Evolutionary conservation across 2,329 filamentous ascomycete species (phyloP).

Genomic region (Xylariaceae sp.): DNA sequence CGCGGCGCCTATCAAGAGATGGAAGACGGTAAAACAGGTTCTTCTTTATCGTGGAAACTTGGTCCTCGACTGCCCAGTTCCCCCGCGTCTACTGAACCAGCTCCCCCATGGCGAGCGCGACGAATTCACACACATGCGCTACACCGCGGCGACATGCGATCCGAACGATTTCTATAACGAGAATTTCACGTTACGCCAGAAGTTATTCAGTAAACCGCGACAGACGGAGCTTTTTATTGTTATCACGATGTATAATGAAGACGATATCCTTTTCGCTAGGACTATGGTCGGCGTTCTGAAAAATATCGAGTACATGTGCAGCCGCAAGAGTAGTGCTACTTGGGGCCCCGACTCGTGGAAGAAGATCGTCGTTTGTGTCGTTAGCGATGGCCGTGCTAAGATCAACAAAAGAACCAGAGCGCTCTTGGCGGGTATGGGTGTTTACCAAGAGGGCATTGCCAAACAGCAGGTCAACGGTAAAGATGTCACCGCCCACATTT

Average conservation of each 20-base stretch:
- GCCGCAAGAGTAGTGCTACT: constrained; percentile 81
- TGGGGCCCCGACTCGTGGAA: constrained; percentile 98
- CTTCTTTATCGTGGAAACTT: constrained; percentile 93
- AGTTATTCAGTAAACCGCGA: constrained; percentile 73
- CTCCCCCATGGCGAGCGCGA: constrained; percentile 88
- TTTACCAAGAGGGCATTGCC: constrained; percentile 96
- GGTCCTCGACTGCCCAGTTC: constrained; percentile 93
- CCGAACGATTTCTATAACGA: constrained; percentile 86
- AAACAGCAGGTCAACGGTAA: constrained; percentile 97
- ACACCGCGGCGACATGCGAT: constrained; percentile 96
- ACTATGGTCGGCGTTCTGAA: constrained; percentile 99
- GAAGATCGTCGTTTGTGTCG: constrained; percentile 97
- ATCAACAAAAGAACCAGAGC: constrained; percentile 91
- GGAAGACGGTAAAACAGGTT: constrained; percentile 99
- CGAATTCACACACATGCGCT: constrained; percentile 91
- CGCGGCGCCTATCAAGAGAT: constrained; percentile 67
- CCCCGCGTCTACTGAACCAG: constrained; percentile 79
- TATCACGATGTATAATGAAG: constrained; percentile 98
- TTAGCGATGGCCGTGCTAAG: constrained; percentile 84
- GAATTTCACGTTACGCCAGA: constrained; percentile 90
- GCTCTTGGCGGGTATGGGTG: constrained; percentile 84
- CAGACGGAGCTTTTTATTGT: constrained; percentile 97
- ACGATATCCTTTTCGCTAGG: constrained; percentile 91
- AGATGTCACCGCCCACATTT: constrained; percentile 95
- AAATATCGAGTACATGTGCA: constrained; percentile 96